Base-by-base conservation (phyloP, 129 eudicot species). In the Arctium minus region DNA sequence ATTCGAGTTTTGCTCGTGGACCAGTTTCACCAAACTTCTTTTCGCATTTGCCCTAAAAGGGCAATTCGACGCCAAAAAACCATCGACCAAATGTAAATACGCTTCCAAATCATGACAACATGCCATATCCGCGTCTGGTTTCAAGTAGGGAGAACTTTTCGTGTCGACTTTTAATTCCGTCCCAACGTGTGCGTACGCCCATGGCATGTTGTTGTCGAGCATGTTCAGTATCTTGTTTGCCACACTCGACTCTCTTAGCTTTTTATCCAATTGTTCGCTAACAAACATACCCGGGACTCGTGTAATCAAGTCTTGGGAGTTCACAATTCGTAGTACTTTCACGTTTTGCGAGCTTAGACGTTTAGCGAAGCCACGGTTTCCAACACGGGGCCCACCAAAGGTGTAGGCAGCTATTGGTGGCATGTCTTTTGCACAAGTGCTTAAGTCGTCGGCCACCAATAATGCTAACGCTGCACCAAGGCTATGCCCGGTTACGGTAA, bases 51-150 rank as follows among this genome's bases (percentile, higher is more conserved):
- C 75, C 80, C 99, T 88, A 42, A 96, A 96, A 5, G 99, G 97
- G 70, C 93, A 91, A 70, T 89, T 87, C 5, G 99, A 90, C 0
- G 91, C 94, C 89, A 91, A 72, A 64, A 88, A 96, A 27, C 99
- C 99, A 77, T 96, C 99, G 27, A 96, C 99, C 76, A 96, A 76
- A 65, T 96, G 99, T 40, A 96, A 44, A 83, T 96, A 96, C 1
- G 99, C 97, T 80, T 96, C 99, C 82, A 96, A 80, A 77, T 96
- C 99, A 85, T 96, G 99, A 74, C 99, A 96, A 50, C 99, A 96
- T 2, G 97, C 97, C 38, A 93, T 91, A 22, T 96, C 99, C 0
- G 99, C 97, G 9, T 96, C 73, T 0, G 97, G 92, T 67, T 82
- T 93, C 74, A 96, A 50, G 18, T 81, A 96, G 2, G 99, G 99